phyloP scores from a whole-genome alignment of 306 rosid species.

The Cucumis sativus region DNA sequence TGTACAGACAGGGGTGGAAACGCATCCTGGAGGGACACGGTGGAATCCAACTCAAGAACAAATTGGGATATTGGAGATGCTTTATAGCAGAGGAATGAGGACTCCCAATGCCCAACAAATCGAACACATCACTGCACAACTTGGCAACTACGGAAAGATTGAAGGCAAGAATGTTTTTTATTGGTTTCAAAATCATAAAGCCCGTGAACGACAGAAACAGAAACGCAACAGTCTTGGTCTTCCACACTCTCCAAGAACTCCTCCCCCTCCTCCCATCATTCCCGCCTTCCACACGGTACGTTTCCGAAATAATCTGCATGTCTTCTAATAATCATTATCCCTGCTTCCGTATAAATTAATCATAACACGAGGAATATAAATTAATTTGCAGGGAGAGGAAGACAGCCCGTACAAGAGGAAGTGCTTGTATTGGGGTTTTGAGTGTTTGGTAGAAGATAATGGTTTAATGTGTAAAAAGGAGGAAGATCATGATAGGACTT shows the following conservation, averaged over 20 bases:
- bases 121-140: conserved; percentile 69
- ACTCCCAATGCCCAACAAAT: conserved; percentile 93
- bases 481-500: conserved; percentile 45
- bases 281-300: conserved; percentile 7
- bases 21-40: conserved; percentile 83
- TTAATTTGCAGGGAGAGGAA: conserved; percentile 23
- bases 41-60: conserved; percentile 99
- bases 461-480: conserved; percentile 18
- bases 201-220: conserved; percentile 91
- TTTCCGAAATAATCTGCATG: background rate
- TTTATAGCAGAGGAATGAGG: conserved; percentile 80
- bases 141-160: conserved; percentile 75
- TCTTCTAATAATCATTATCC: too few species aligned
- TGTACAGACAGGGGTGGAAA: conserved; percentile 22
- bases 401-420: conserved; percentile 70
- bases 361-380: too few species aligned
- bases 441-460: conserved; percentile 37
- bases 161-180: conserved; percentile 98
- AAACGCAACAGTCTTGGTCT: conserved; percentile 60
- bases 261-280: conserved; percentile 9
- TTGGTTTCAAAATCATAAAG: conserved; percentile 98
- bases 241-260: conserved; percentile 44
- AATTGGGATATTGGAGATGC: conserved; percentile 82
- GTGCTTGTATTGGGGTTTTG: conserved; percentile 63
- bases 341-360: too few species aligned